Evolutionary conservation across 495 filamentous ascomycete species (phyloP).

Genomic region (Cryomyces minteri): DNA sequence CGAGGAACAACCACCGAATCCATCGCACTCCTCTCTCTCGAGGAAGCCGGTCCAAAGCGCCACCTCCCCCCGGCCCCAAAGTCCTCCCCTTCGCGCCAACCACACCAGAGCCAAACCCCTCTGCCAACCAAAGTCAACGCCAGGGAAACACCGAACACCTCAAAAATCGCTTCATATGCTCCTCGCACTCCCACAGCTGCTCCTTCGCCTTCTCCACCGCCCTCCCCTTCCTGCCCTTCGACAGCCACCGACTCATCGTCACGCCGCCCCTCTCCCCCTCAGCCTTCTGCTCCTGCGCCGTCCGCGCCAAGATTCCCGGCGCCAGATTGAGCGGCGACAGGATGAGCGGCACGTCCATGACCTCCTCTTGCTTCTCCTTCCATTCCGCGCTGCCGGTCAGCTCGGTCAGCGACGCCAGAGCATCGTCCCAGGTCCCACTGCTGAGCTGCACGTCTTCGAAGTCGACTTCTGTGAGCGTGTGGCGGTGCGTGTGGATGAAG

Average conservation of each 20-base stretch:
- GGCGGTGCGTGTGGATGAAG: slow-evolving; percentile 40
- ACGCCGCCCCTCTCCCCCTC: background rate
- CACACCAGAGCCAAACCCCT: background rate
- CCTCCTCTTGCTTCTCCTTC: slow-evolving; percentile 28
- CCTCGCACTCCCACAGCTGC: slow-evolving; percentile 18
- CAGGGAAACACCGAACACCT: slow-evolving; percentile 21
- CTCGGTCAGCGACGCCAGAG: slow-evolving; percentile 42
- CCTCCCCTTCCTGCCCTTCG: slow-evolving; percentile 6
- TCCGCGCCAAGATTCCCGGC: slow-evolving; percentile 7
- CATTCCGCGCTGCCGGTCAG: slow-evolving; percentile 33
- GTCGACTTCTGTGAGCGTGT: slow-evolving; percentile 47
- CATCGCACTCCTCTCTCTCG: too few species aligned
- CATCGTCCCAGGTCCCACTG: slow-evolving; percentile 55
- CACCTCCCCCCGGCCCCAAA: background rate
- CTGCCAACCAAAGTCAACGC: slow-evolving; percentile 12
- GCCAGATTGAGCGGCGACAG: slow-evolving; percentile 10
- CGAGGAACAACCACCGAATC: too few species aligned
- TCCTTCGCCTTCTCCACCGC: slow-evolving; percentile 18
- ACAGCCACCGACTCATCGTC: slow-evolving; percentile 8
- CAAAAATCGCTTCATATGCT: slow-evolving; percentile 27
- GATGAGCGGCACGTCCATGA: slow-evolving; percentile 17
- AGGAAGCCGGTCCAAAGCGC: too few species aligned
- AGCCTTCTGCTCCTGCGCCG: slow-evolving; percentile 5
- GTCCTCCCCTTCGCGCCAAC: background rate
- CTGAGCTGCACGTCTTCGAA: slow-evolving; percentile 50